Evolutionary conservation across 352 stramenopile genomes (phyloP).

Genomic region (Thraustotheca clavata): DNA sequence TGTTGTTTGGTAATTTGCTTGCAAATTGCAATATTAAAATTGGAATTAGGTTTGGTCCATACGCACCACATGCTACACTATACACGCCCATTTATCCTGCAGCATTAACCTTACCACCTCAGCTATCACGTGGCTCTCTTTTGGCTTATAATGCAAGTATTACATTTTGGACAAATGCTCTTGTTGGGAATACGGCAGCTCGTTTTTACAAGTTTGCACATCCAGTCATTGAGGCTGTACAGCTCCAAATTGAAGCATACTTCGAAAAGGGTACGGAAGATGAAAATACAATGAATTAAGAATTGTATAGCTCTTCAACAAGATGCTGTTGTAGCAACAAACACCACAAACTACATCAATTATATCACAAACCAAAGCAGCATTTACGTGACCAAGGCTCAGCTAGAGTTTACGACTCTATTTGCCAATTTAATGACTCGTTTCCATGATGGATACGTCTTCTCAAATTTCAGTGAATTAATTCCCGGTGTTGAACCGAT

Average conservation of each 20-base stretch:
- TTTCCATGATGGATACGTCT: constrained; percentile 75
- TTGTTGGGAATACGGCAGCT: constrained; percentile 76
- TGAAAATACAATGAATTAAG: background rate
- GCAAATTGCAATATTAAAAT: background rate
- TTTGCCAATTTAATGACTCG: constrained; percentile 59
- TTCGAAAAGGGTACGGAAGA: constrained; percentile 20
- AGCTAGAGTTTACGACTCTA: constrained; percentile 42
- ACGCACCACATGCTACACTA: constrained; percentile 77
- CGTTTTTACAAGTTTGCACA: constrained; percentile 66
- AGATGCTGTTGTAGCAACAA: constrained; percentile 26
- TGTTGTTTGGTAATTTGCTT: constrained; percentile 60
- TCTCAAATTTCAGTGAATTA: constrained; percentile 35
- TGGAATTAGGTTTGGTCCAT: constrained; percentile 44
- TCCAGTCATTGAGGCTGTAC: constrained; percentile 46
- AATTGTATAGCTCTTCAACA: constrained; percentile 24
- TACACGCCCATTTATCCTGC: constrained; percentile 87
- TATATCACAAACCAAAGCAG: constrained; percentile 55
- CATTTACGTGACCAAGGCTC: constrained; percentile 38
- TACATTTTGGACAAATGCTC: constrained; percentile 66
- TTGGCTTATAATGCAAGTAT: constrained; percentile 50
- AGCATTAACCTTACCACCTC: constrained; percentile 33
- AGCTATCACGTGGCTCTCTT: constrained; percentile 49
- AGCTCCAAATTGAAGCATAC: constrained; percentile 46
- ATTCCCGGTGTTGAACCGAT: background rate
- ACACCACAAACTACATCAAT: constrained; percentile 28